Evolutionary conservation across 768 basidiomycete genomes (phyloP).

Genomic region (Termitomyces heimii): DNA sequence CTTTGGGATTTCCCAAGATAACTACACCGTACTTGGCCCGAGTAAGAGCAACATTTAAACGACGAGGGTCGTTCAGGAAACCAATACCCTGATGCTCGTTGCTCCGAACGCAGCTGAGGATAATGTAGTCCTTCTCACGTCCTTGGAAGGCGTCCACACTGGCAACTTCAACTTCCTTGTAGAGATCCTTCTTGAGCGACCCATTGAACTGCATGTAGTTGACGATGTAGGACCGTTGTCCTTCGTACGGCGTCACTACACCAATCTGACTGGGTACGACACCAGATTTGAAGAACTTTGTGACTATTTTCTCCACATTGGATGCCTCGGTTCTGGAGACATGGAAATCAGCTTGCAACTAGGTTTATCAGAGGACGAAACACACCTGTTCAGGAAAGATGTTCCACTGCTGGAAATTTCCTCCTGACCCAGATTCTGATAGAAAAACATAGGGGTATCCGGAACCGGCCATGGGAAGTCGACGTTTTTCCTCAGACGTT

Average conservation of each 20-base stretch:
- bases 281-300: slow-evolving; percentile 99
- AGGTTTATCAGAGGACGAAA: background rate
- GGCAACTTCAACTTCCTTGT: slow-evolving; percentile 99
- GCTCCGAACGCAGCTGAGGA: slow-evolving; percentile 93
- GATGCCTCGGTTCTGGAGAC: slow-evolving; percentile 84
- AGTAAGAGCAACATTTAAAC: slow-evolving; percentile 94
- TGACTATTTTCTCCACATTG: slow-evolving; percentile 99
- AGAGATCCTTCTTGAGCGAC: slow-evolving; percentile 97
- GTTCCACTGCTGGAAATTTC: slow-evolving; percentile 99
- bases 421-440: slow-evolving; percentile 98
- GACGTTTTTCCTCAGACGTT: slow-evolving; percentile 94
- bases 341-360: background rate
- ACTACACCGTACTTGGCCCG: slow-evolving; percentile 98
- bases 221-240: slow-evolving; percentile 96
- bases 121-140: slow-evolving; percentile 99
- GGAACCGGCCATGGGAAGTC: slow-evolving; percentile 99
- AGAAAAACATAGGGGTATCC: slow-evolving; percentile 99
- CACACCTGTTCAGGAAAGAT: slow-evolving; percentile 90
- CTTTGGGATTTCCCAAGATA: slow-evolving; percentile 99
- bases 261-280: slow-evolving; percentile 95
- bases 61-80: slow-evolving; percentile 95
- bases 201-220: slow-evolving; percentile 99
- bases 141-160: slow-evolving; percentile 99
- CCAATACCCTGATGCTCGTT: slow-evolving; percentile 99
- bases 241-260: slow-evolving; percentile 98